Base-by-base conservation (phyloP, 1,284 basidiomycete genomes). In the Rhodotorula sp. region DNA sequence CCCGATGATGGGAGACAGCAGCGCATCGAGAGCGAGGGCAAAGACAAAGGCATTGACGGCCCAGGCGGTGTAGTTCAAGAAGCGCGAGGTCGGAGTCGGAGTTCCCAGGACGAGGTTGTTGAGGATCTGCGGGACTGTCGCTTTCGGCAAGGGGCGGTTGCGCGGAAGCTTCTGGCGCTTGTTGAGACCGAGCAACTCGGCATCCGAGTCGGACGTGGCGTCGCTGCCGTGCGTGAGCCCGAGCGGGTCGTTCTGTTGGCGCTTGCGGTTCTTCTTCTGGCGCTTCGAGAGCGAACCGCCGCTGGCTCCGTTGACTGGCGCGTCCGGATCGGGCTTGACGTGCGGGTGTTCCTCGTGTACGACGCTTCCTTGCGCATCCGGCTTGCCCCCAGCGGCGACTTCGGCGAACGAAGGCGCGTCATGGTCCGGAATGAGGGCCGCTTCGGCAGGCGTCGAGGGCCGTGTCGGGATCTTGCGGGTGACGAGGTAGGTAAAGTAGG, bases 1-100 rank as follows among this genome's bases (percentile, higher is more conserved):
- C 42, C 65, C 66, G 55, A 71, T 57, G 29, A 77, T 65, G 1
- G 77, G 77, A 8, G 75, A 70, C 63, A 67, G 77, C 48, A 71
- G 63, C 33, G 64, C 67, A 61, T 78, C 77, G 49, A 71, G 37
- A 3, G 49, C 67, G 56, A 71, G 56, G 57, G 58, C 65, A 42
- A 78, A 70, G n/a, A 78, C 57, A 30, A 67, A 17, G 10, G 62
- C 53, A 65, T 77, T 78, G 64, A 75, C 54, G 17, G 24, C 56
- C 33, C 72, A 61, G 8, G 64, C 46, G 62, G 68, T 5, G 17
- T 56, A 62, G 67, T 77, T 73, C 51, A 73, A 60, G 59, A 69
- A 63, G 14, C 46, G 55, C 12, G 64, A 67, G 1, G 64, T 66
- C 30, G 66, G 59, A 3, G 67, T 66, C 7, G 71, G 71, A 2